Base-by-base conservation (phyloP, 495 filamentous ascomycete species). In the Hypoxylon lenormandii region DNA sequence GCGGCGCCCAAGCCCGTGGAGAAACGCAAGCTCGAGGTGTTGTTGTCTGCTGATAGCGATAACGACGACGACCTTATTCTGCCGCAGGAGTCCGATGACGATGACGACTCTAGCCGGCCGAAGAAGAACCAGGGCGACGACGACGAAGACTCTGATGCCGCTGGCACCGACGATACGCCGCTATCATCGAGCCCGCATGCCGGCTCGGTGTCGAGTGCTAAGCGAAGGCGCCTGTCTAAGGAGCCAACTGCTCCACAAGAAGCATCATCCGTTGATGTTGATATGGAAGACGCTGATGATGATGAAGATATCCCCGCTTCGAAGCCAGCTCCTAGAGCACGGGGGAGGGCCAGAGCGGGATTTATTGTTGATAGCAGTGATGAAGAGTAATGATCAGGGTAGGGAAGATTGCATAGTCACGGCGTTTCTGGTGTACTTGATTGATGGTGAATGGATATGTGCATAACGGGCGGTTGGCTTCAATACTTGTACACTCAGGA, bases 341-440 rank as follows among this genome's bases (percentile, higher is more conserved):
- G 83, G 68, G 74, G 76, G 48, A 81, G 78, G 50, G 77, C 77
- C 1, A 80, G 79, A 68, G 82, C 80, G 4, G 84, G 84, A 21
- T 87, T 87, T 61, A 72, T 87, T 54, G 60, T 86, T 46, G 86
- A 88, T 70, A 87, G 85, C 40, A 85, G 83, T 64, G 84, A 86
- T 49, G 84, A 86, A 49, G 82, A 82, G 60, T 80, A 81, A 70
- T 78, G 66, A 70, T 10, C 33, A 26, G 10, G 55, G 4, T 16
- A 42, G 33, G 60, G 19, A 28, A 46, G 21, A 59, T 28, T 49
- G 61, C 67, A 67, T 71, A 13, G 57, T 13, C 11, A 38, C 12
- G 68, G 68, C 63, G 68, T 71, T 63, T 59, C n/a, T 30, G 46
- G 57, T 16, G 33, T 47, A 11, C 26, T 21, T 50, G 4, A 0